phyloP scores from a whole-genome alignment of 352 stramenopile genomes.

The Aphanomyces invadans region DNA sequence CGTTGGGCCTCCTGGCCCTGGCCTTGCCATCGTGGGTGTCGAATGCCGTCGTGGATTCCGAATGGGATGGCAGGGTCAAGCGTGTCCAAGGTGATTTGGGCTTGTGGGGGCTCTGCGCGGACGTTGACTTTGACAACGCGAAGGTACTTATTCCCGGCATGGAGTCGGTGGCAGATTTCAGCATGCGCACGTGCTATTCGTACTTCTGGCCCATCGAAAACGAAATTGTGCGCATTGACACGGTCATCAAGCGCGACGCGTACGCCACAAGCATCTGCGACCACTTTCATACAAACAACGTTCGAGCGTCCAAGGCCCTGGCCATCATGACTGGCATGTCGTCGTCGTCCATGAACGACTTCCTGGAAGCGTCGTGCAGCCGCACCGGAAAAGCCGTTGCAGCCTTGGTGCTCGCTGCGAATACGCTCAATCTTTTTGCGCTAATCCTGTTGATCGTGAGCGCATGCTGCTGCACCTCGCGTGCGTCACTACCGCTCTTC shows the following conservation, averaged over 20 bases:
- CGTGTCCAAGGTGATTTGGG: neutral
- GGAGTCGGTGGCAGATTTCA: neutral
- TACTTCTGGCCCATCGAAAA: constrained; percentile 6
- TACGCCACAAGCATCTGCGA: constrained; percentile 5
- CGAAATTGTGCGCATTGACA: constrained; percentile 11
- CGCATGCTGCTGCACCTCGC: neutral
- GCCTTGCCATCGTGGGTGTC: neutral
- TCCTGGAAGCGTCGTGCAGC: constrained; percentile 1
- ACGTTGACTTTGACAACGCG: constrained; percentile 14
- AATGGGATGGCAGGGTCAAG: constrained; percentile 4
- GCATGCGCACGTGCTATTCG: constrained; percentile 6
- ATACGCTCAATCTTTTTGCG: neutral
- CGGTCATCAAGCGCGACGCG: neutral
- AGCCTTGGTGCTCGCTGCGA: neutral
- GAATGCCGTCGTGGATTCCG: neutral
- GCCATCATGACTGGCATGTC: constrained; percentile 21
- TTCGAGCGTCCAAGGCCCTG: constrained; percentile 6
- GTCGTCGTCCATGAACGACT: neutral
- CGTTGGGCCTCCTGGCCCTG: constrained; percentile 5
- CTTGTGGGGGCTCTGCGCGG: constrained; percentile 1
- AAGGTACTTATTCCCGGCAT: neutral
- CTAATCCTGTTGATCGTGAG: neutral
- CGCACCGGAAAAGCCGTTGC: constrained; percentile 5
- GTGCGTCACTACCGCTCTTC: neutral
- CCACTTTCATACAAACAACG: constrained; percentile 1